phyloP scores from a whole-genome alignment of 2,329 filamentous ascomycete genomes.

The Nemania sp. region DNA sequence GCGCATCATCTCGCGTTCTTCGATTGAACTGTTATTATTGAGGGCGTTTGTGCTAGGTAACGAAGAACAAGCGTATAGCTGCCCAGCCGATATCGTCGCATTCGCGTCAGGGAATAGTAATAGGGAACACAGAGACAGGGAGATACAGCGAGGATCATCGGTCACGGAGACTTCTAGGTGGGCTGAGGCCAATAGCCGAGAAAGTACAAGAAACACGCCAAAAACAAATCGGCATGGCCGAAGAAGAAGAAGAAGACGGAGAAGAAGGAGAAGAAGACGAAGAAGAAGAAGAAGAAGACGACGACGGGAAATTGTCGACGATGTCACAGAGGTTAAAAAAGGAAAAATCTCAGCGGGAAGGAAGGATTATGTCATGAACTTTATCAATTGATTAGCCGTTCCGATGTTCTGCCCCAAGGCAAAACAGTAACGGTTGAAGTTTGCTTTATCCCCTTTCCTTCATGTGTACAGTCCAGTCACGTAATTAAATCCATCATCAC shows the following conservation, averaged over 20 bases:
- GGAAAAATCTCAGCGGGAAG: slow-evolving; percentile 1
- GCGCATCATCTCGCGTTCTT: background rate
- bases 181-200: background rate
- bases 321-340: background rate
- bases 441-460: slow-evolving; percentile 7
- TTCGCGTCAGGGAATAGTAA: background rate
- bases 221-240: background rate
- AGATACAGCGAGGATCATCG: background rate
- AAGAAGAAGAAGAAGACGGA: background rate
- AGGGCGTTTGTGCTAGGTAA: background rate
- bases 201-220: background rate
- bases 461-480: background rate
- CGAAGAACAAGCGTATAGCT: background rate
- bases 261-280: background rate
- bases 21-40: slow-evolving; percentile 2
- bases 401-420: background rate
- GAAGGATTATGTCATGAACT: background rate
- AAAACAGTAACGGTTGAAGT: background rate
- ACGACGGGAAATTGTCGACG: background rate
- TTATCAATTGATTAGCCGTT: background rate
- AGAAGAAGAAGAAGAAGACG: background rate
- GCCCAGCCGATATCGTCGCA: background rate
- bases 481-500: background rate
- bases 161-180: background rate
- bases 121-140: background rate